A percentile compares a stretch with the other conserved stretches of the same genome.
These are phyloP conservation scores for Tympanopsis confertula DNA, from an alignment of 2,329 filamentous ascomycete species.

Conservation along the genomic window DNA sequence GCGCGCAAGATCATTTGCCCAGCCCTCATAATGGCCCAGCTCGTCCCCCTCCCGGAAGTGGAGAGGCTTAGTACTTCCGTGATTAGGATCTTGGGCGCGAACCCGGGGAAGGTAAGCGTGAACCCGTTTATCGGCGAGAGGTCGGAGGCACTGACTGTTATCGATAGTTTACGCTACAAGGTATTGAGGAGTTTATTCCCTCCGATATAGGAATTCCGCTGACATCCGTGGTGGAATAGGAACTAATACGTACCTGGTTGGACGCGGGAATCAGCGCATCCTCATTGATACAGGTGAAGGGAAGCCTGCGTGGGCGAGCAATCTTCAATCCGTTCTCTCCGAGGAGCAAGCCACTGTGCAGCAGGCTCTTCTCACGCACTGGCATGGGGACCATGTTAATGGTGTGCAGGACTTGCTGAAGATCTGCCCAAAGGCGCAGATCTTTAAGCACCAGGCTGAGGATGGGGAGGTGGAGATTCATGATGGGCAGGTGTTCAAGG, in stretches of 20 bases:
- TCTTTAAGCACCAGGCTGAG: background rate
- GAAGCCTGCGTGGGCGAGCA: background rate
- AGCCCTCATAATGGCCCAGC: background rate
- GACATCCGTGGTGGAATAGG: too few species aligned
- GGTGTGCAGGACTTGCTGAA: background rate
- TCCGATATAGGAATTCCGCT: too few species aligned
- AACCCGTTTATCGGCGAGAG: background rate
- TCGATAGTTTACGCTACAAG: constrained; percentile 1
- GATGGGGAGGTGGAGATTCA: background rate
- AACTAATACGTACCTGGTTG: background rate
- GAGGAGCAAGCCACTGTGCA: background rate
- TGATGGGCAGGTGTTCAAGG: background rate
- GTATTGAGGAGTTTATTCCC: too few species aligned
- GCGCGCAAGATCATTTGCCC: background rate
- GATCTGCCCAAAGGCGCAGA: background rate
- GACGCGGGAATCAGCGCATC: background rate
- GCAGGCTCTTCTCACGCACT: background rate
- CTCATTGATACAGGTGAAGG: constrained; percentile 1
- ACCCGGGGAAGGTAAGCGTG: background rate
- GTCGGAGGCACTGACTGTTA: background rate
- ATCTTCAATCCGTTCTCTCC: background rate
- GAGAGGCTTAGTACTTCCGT: background rate
- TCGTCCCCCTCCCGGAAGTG: background rate
- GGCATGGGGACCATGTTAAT: background rate
- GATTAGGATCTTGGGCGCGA: background rate